Evolutionary conservation across 2,329 filamentous ascomycete genomes (phyloP).

Genomic region (Fusarium sororula): DNA sequence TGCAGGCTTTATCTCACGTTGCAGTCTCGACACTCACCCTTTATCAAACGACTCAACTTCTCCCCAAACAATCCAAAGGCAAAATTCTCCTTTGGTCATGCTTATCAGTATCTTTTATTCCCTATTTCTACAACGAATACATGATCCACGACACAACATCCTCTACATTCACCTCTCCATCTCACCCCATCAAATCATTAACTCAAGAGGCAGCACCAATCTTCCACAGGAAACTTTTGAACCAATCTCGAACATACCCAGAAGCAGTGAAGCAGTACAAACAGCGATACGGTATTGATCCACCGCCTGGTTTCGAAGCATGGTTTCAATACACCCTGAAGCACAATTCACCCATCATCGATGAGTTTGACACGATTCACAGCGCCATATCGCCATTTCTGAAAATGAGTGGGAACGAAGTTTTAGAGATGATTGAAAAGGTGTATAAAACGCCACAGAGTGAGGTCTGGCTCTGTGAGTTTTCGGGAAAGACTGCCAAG

Average conservation of each 20-base stretch:
- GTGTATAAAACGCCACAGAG: conserved; percentile 36
- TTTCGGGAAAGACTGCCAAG: conserved; percentile 35
- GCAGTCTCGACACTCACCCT: conserved; percentile 45
- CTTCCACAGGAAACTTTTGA: conserved; percentile 45
- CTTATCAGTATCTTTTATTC: conserved; percentile 42
- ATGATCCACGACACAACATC: conserved; percentile 35
- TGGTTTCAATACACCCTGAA: conserved; percentile 56
- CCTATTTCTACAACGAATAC: conserved; percentile 44
- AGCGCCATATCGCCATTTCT: conserved; percentile 53
- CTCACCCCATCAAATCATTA: conserved; percentile 51
- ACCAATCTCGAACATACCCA: conserved; percentile 51
- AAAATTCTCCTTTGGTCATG: conserved; percentile 46
- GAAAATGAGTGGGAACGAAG: conserved; percentile 48
- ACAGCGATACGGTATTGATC: conserved; percentile 53
- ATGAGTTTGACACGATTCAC: conserved; percentile 59
- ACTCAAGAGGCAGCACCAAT: conserved; percentile 38
- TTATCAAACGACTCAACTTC: conserved; percentile 42
- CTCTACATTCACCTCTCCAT: background rate
- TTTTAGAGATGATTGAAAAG: conserved; percentile 42
- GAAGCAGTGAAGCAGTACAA: conserved; percentile 54
- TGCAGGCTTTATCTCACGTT: conserved; percentile 40
- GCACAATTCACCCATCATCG: conserved; percentile 56
- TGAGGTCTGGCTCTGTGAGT: conserved; percentile 52
- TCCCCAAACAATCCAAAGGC: conserved; percentile 45
- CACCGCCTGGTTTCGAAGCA: conserved; percentile 56